phyloP scores from a whole-genome alignment of 306 rosid genomes.

The Macrotyloma uniflorum region DNA sequence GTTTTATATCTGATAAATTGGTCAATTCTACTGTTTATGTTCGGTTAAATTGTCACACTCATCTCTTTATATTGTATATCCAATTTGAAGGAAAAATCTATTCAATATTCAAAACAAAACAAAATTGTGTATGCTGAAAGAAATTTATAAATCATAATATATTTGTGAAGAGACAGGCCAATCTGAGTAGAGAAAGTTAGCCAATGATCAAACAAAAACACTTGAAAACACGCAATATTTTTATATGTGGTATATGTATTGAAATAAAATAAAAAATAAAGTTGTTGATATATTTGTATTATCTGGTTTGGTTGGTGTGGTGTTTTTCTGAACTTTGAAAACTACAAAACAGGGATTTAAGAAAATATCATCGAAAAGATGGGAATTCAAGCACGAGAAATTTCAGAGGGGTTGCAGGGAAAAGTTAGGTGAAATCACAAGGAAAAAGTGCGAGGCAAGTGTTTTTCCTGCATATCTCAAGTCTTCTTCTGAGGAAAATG shows the following conservation, averaged over 20 bases:
- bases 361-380: constrained; percentile 72
- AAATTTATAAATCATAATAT: too few species aligned
- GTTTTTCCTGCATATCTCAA: constrained; percentile 75
- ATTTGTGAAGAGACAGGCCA: too few species aligned
- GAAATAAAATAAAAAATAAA: background rate
- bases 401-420: constrained; percentile 66
- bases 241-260: background rate
- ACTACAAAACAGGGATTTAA: constrained; percentile 65
- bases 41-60: too few species aligned
- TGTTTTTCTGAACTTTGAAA: constrained; percentile 8
- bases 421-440: constrained; percentile 58
- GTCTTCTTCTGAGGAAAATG: constrained; percentile 60
- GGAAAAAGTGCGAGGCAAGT: constrained; percentile 87
- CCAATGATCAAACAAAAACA: background rate
- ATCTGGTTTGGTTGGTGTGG: background rate
- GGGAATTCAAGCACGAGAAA: constrained; percentile 94
- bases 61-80: too few species aligned
- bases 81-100: too few species aligned
- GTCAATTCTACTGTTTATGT: too few species aligned
- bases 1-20: too few species aligned
- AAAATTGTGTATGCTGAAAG: too few species aligned
- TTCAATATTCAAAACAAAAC: too few species aligned
- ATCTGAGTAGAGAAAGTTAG: too few species aligned
- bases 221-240: background rate
- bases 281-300: background rate